phyloP scores from a whole-genome alignment of 257 asterid species.

The Salvia miltiorrhiza region DNA sequence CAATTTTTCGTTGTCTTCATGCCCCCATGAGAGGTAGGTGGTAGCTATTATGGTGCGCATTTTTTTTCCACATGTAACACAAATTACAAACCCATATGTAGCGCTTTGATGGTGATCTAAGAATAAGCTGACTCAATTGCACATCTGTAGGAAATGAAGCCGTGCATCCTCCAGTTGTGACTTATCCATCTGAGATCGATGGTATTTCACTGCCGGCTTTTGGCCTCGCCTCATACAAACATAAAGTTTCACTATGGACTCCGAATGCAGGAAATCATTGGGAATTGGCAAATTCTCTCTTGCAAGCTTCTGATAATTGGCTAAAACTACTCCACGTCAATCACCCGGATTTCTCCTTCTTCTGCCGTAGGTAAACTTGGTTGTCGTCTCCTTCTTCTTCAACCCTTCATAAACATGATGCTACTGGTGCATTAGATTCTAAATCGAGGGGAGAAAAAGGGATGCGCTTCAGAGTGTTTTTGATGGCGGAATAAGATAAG shows the following conservation, averaged over 20 bases:
- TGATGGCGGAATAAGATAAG: conserved; percentile 11
- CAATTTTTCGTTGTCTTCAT: conserved; percentile 87
- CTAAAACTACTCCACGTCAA: conserved; percentile 53
- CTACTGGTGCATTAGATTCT: background rate
- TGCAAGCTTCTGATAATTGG: conserved; percentile 72
- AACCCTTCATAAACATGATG: background rate
- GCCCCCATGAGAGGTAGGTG: conserved; percentile 60
- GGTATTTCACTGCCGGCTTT: conserved; percentile 65
- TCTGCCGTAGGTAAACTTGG: conserved; percentile 52
- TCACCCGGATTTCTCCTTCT: conserved; percentile 94
- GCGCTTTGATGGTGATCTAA: background rate
- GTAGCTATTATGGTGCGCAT: background rate
- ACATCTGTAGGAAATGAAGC: conserved; percentile 48
- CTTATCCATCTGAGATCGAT: conserved; percentile 46
- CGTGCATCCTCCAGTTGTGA: conserved; percentile 37
- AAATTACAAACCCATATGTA: background rate
- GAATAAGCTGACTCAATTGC: background rate
- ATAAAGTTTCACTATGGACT: conserved; percentile 77
- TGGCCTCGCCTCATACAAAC: conserved; percentile 85
- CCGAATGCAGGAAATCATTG: conserved; percentile 48
- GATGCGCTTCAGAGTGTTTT: background rate
- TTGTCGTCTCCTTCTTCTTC: conserved; percentile 5
- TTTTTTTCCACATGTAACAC: background rate
- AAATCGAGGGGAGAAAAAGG: background rate
- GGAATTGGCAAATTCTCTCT: conserved; percentile 51